Conservation (phyloP, 2,329 filamentous ascomycete genomes). For the Fusarium pseudocircinatum region DNA sequence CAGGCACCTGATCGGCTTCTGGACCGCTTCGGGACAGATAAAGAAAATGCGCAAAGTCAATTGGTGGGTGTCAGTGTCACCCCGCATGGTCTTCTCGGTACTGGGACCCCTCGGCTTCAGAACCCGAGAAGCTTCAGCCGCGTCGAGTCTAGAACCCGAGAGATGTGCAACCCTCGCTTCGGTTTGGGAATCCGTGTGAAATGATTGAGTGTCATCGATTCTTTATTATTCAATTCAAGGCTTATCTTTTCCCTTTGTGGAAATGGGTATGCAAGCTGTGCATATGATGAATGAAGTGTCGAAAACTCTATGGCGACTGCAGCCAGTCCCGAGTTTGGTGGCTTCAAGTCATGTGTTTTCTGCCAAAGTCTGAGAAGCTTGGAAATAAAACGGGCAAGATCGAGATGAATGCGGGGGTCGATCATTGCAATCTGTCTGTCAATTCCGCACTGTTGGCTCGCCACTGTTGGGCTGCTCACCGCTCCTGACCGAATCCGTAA, state of each 20-base stretch:
- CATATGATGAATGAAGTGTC: neutral
- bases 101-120: neutral
- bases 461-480: neutral
- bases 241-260: neutral
- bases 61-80: neutral
- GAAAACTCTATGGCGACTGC: neutral
- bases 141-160: neutral
- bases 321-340: neutral
- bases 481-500: neutral
- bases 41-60: neutral
- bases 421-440: too few relatives aligned
- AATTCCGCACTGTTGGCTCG: neutral
- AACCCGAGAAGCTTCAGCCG: neutral
- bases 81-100: neutral
- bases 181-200: neutral
- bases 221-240: neutral
- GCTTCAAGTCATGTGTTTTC: neutral
- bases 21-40: neutral
- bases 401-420: neutral
- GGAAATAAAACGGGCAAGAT: neutral
- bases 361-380: neutral
- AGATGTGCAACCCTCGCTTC: neutral
- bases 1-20: conserved; percentile 5
- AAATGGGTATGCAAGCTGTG: neutral
- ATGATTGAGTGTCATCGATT: neutral